These are phyloP conservation scores for Hanseniaspora gamundiae DNA, from an alignment of 1,139 yeast genomes.

Conservation along the genomic window DNA sequence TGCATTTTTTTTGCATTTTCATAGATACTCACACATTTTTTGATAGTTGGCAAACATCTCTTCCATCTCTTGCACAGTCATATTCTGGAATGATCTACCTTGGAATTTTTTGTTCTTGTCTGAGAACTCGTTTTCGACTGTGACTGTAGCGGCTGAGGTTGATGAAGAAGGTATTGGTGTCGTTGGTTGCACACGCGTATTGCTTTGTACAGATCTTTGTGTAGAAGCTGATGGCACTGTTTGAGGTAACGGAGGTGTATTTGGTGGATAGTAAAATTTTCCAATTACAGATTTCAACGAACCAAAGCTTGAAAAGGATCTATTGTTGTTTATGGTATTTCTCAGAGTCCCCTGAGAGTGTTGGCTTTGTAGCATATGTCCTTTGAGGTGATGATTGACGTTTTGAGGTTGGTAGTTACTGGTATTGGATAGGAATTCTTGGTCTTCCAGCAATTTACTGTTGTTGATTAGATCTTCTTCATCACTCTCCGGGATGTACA, in stretches of 20 bases:
- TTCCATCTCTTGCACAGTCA: constrained; percentile 18
- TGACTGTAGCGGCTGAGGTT: neutral
- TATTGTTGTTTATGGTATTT: constrained; percentile 8
- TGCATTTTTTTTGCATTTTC: neutral
- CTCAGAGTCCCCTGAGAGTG: constrained; percentile 3
- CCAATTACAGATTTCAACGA: neutral
- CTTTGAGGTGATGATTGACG: neutral
- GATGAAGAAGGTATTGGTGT: neutral
- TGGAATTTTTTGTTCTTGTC: constrained; percentile 10
- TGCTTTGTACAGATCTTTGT: neutral
- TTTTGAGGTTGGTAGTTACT: neutral
- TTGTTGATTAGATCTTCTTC: neutral
- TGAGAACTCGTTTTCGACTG: neutral
- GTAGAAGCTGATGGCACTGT: neutral
- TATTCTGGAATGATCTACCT: constrained; percentile 18
- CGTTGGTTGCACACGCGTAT: neutral
- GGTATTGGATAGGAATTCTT: neutral
- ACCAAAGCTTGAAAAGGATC: neutral
- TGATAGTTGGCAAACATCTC: constrained; percentile 21
- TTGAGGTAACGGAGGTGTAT: neutral
- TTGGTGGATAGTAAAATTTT: neutral
- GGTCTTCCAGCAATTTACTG: constrained; percentile 1
- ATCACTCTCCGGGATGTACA: neutral
- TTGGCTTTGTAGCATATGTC: neutral
- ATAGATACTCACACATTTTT: constrained; percentile 16